Percentiles rank a stretch among this genome's conserved stretches.
These are phyloP conservation scores for Solanum chiquidenum DNA, from an alignment of 257 asterid species.

Conservation along the genomic window DNA sequence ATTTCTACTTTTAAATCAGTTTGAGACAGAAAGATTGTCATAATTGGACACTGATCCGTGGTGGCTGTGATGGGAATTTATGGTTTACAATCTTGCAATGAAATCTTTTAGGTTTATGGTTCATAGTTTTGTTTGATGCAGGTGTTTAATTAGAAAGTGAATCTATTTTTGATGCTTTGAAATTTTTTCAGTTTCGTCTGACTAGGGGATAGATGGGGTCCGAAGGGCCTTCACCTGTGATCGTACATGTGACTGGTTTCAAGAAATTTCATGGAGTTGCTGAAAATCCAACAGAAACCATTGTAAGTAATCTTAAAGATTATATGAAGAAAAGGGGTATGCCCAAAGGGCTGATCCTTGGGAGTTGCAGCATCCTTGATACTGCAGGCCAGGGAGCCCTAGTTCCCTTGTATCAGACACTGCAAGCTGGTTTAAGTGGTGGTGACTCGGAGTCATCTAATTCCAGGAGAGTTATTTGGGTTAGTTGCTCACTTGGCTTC, in stretches of 20 bases:
- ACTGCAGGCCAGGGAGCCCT: slow-evolving; percentile 90
- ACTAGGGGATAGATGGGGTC: slow-evolving; percentile 70
- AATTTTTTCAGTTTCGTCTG: slow-evolving; percentile 2
- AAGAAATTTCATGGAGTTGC: slow-evolving; percentile 91
- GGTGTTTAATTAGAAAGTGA: slow-evolving; percentile 8
- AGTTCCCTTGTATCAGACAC: slow-evolving; percentile 68
- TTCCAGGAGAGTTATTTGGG: slow-evolving; percentile 69
- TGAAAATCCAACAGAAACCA: slow-evolving; percentile 89
- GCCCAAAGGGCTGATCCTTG: slow-evolving; percentile 78
- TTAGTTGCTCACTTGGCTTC: slow-evolving; percentile 20
- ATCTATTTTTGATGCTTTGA: slow-evolving; percentile 18
- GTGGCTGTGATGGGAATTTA: neutral
- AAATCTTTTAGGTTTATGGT: neutral
- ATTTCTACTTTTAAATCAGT: neutral
- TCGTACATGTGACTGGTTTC: slow-evolving; percentile 84
- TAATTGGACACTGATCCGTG: neutral
- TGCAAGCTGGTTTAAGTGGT: slow-evolving; percentile 53
- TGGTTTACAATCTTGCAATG: neutral
- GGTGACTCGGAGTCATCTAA: slow-evolving; percentile 27
- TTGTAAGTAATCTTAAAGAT: slow-evolving; percentile 64
- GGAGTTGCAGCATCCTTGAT: slow-evolving; percentile 86
- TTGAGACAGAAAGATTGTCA: neutral
- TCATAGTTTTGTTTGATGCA: slow-evolving; percentile 2
- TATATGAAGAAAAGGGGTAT: slow-evolving; percentile 61
- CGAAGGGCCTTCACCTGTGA: slow-evolving; percentile 85